phyloP scores from a whole-genome alignment of 2,329 filamentous ascomycete species.

The Juglanconis sp. region DNA sequence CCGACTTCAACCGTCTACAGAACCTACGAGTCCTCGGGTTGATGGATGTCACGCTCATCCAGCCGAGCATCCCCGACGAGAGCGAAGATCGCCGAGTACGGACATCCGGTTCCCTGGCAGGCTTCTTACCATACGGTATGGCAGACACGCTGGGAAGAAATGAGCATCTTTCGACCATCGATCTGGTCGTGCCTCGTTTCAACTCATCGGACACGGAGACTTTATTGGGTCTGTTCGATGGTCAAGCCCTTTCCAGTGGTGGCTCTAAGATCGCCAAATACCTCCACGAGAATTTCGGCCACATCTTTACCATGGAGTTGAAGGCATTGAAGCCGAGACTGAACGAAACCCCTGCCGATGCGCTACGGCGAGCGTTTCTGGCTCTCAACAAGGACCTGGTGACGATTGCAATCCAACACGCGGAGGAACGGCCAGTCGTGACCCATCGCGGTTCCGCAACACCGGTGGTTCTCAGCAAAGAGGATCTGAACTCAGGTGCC shows the following conservation, averaged over 20 bases:
- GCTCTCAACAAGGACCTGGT: constrained; percentile 92
- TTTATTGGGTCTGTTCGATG: constrained; percentile 92
- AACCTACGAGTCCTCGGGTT: constrained; percentile 86
- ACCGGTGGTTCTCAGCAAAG: constrained; percentile 76
- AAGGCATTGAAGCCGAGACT: constrained; percentile 65
- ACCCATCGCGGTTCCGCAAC: constrained; percentile 69
- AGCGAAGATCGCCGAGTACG: constrained; percentile 92
- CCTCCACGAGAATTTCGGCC: constrained; percentile 90
- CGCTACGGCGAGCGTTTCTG: constrained; percentile 81
- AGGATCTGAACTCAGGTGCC: constrained; percentile 85
- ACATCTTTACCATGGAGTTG: constrained; percentile 78
- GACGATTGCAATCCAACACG: constrained; percentile 74
- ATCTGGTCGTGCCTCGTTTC: constrained; percentile 91
- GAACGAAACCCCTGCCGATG: constrained; percentile 76
- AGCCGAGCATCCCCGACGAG: constrained; percentile 89
- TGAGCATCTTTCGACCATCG: constrained; percentile 92
- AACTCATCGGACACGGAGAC: constrained; percentile 87
- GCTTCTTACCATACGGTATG: constrained; percentile 93
- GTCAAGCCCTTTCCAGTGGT: constrained; percentile 80
- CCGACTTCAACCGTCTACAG: constrained; percentile 81
- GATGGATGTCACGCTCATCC: constrained; percentile 97
- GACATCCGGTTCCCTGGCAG: constrained; percentile 92
- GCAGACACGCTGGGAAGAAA: constrained; percentile 90
- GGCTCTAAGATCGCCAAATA: constrained; percentile 97
- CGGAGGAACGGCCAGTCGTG: constrained; percentile 67